Evolutionary conservation across 495 filamentous ascomycete species (phyloP).

Genomic region (Annulohypoxylon nitens): DNA sequence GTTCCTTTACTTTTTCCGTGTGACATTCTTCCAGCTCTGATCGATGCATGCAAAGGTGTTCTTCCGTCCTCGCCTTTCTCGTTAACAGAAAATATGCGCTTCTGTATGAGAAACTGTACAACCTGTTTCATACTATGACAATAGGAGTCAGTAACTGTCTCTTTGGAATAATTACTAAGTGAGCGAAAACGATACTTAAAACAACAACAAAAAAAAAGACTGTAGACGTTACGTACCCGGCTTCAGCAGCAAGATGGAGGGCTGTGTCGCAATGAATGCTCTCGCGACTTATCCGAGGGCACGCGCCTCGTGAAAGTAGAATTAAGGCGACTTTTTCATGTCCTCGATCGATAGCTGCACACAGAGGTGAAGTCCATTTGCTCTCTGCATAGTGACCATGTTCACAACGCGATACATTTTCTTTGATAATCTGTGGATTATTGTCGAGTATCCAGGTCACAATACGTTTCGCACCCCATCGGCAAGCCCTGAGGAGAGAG

Average conservation of each 20-base stretch:
- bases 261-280: not conserved
- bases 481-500: not conserved
- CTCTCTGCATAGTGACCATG: not conserved
- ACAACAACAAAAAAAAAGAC: no score
- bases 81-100: not conserved
- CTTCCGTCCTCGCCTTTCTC: not conserved
- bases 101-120: conserved; percentile 8
- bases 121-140: not conserved
- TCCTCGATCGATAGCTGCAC: no score
- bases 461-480: not conserved
- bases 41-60: not conserved
- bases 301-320: conserved; percentile 11
- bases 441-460: not conserved
- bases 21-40: not conserved
- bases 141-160: no score
- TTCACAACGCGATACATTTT: no score
- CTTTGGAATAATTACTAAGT: no score
- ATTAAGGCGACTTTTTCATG: conserved; percentile 1
- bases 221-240: no score
- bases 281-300: not conserved
- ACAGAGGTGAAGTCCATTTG: not conserved
- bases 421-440: no score
- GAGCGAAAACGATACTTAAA: no score
- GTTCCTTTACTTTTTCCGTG: no score
- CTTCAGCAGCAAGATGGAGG: conserved; percentile 4